A percentile compares a stretch with the other conserved stretches of the same genome.
These are phyloP conservation scores for Acephala macrosclerotiorum DNA, from an alignment of 2,329 filamentous ascomycete genomes.

Conservation along the genomic window DNA sequence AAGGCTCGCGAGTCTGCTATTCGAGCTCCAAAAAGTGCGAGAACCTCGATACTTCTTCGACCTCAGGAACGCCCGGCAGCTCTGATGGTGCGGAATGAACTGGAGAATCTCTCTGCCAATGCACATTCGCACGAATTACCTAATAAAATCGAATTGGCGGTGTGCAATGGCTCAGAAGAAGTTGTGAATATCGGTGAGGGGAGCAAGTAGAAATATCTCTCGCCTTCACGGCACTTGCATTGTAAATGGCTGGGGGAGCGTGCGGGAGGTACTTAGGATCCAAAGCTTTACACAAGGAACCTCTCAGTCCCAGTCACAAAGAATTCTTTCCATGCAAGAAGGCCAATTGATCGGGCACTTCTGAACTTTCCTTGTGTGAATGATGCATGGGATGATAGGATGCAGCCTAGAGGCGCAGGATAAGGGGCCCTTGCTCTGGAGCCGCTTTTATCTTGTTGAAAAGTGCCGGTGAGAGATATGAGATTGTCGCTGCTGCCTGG, in stretches of 20 bases:
- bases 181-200: slow-evolving; percentile 32
- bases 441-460: slow-evolving; percentile 12
- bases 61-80: not conserved
- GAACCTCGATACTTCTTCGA: slow-evolving; percentile 17
- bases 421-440: slow-evolving; percentile 20
- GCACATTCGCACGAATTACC: slow-evolving; percentile 12
- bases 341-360: slow-evolving; percentile 9
- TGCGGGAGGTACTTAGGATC: slow-evolving; percentile 29
- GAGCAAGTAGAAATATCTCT: slow-evolving; percentile 30
- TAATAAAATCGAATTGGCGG: slow-evolving; percentile 26
- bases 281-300: slow-evolving; percentile 5
- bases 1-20: slow-evolving; percentile 7
- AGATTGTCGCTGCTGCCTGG: slow-evolving; percentile 27
- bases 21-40: slow-evolving; percentile 15
- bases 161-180: slow-evolving; percentile 32
- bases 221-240: slow-evolving; percentile 24
- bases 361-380: slow-evolving; percentile 17
- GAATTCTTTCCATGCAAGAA: slow-evolving; percentile 31
- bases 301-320: slow-evolving; percentile 29
- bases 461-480: slow-evolving; percentile 20
- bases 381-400: slow-evolving; percentile 22
- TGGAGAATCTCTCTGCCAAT: not conserved
- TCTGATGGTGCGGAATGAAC: not conserved
- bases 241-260: slow-evolving; percentile 30
- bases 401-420: slow-evolving; percentile 24